Base-by-base conservation (phyloP, 371 early-diverging fungal genomes). In the Nematocida parisii region DNA sequence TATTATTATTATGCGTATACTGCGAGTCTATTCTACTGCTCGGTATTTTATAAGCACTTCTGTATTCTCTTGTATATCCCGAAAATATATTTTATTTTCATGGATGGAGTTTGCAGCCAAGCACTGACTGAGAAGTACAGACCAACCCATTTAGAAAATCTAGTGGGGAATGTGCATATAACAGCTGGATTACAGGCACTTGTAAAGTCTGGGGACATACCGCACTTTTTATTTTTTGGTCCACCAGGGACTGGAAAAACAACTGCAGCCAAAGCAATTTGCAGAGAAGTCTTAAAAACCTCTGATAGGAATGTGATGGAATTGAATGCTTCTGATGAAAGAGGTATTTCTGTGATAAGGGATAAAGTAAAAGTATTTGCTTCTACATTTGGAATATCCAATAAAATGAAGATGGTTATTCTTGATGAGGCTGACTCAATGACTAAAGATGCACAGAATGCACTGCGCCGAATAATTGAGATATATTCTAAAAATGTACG, bases 241-340 rank as follows among this genome's bases (percentile, higher is more conserved):
- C 88, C 95, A 18, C 97, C 98, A 0, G 99, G 99, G 80, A 96
- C 96, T 66, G 99, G 99, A 74, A 98, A 98, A 86, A 98, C 99
- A 0, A 97, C 97, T 0, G 92, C 92, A 85, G 93, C 97, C 56
- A 87, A 93, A 45, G 94, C 95, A 72, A 88, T 98, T 81, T 62
- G 95, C 94, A 18, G 90, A 90, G 83, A 92, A 91, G 82, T 87
- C 93, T 56, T 89, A 94, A 4, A 93, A 93, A 0, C 82, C 0
- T 90, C 5, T 90, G 94, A 95, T 18, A 93, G 95, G 61, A 90
- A 96, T 58, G 91, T 97, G 3, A 85, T 95, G 68, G 99, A 98
- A 86, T 88, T 97, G 68, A 98, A 98, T 85, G 99, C 99, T 13
- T 94, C 95, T 1, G 99, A 98, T 85, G 99, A 98, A 75, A 89